Conservation (phyloP, 2,329 filamentous ascomycete species). For the Lachnellula hyalina region DNA sequence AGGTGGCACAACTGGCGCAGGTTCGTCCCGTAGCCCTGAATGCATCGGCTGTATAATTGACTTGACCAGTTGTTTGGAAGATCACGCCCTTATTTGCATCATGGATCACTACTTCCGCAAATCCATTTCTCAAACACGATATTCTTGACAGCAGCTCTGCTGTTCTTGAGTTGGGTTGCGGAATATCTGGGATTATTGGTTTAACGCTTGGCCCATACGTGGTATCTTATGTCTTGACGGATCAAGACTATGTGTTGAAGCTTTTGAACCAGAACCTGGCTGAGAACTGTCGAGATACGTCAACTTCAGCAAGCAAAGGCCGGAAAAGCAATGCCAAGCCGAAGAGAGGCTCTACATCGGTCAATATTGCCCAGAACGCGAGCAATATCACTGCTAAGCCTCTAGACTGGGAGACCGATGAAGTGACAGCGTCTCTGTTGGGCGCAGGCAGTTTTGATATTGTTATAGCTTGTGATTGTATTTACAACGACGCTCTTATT, state of each 20-base stretch:
- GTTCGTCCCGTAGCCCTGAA: constrained; percentile 32
- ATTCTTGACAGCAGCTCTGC: constrained; percentile 50
- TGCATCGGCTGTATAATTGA: constrained; percentile 6
- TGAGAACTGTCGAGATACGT: constrained; percentile 43
- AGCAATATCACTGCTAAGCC: constrained; percentile 49
- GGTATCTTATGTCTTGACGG: constrained; percentile 67
- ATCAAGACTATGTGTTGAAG: constrained; percentile 79
- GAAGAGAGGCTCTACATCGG: constrained; percentile 12
- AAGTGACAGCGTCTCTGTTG: constrained; percentile 40
- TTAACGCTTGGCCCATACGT: constrained; percentile 60
- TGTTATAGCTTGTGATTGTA: constrained; percentile 84
- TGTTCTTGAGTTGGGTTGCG: constrained; percentile 81
- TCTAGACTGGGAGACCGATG: constrained; percentile 79
- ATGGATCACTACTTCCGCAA: constrained; percentile 64
- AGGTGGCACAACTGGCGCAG: constrained; percentile 69
- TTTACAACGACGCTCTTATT: constrained; percentile 88
- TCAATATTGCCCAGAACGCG: neutral
- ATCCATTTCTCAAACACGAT: constrained; percentile 54
- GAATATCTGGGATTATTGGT: constrained; percentile 75
- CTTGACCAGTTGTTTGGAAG: constrained; percentile 72
- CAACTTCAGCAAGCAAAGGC: constrained; percentile 13
- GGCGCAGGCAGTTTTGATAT: constrained; percentile 54
- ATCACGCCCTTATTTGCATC: constrained; percentile 77
- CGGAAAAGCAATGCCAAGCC: constrained; percentile 22
- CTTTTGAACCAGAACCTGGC: constrained; percentile 71